Percentiles rank a stretch among this genome's conserved stretches.
phyloP scores from a whole-genome alignment of 2,329 filamentous ascomycete genomes.

The Bipolaris zeicola region DNA sequence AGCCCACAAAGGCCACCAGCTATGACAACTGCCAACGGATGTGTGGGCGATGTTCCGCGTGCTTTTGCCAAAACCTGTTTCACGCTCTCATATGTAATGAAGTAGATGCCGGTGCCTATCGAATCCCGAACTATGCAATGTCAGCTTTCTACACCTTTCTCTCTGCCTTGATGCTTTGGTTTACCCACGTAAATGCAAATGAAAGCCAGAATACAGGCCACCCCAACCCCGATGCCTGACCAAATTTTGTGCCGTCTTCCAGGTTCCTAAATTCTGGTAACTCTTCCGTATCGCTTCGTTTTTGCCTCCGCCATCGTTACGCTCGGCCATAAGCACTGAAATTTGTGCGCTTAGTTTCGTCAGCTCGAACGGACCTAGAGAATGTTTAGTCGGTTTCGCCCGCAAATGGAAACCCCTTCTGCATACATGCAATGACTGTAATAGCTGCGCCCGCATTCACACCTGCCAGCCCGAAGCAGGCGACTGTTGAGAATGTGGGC shows the following conservation, averaged over 20 bases:
- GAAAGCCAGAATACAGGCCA: conserved; percentile 81
- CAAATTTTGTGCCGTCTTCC: conserved; percentile 77
- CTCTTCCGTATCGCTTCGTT: conserved; percentile 55
- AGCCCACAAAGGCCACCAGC: conserved; percentile 83
- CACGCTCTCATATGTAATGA: conserved; percentile 85
- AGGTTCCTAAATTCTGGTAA: conserved; percentile 78
- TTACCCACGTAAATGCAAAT: conserved; percentile 73
- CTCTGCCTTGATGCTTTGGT: not conserved
- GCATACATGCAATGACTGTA: conserved; percentile 73
- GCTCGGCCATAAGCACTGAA: conserved; percentile 74
- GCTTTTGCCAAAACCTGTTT: conserved; percentile 82
- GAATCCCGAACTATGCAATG: conserved; percentile 73
- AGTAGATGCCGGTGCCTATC: conserved; percentile 82
- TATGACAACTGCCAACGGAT: conserved; percentile 76
- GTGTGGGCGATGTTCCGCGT: conserved; percentile 74
- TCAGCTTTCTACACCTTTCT: conserved; percentile 18
- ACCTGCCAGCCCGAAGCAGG: conserved; percentile 78
- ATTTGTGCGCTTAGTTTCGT: conserved; percentile 90
- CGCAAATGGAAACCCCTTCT: not conserved
- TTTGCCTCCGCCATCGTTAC: conserved; percentile 54
- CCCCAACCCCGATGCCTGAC: conserved; percentile 73
- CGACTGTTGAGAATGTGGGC: conserved; percentile 73
- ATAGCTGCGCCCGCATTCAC: conserved; percentile 80
- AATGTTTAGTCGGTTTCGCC: conserved; percentile 16
- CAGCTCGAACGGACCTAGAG: conserved; percentile 76